These are phyloP conservation scores for Botrytis pseudocinerea DNA, from an alignment of 2,329 filamentous ascomycete species.

Conservation along the genomic window DNA sequence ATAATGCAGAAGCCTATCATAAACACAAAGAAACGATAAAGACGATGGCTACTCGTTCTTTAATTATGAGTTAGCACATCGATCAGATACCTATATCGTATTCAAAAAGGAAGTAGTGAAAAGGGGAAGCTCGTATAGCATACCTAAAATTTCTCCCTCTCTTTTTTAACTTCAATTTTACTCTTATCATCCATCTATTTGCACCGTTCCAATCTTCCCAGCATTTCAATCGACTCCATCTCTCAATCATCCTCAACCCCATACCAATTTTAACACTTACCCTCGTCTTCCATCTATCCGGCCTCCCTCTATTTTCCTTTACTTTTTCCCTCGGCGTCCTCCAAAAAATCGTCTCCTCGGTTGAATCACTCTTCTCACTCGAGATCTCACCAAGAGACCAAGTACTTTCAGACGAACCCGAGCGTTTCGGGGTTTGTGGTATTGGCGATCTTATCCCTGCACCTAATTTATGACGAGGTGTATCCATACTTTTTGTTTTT, in stretches of 20 bases:
- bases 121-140: background rate
- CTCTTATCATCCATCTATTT: background rate
- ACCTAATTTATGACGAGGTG: background rate
- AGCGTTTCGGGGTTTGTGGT: background rate
- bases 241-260: background rate
- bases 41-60: background rate
- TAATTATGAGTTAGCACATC: background rate
- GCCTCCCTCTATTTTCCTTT: background rate
- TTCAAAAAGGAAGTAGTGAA: background rate
- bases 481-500: background rate
- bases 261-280: background rate
- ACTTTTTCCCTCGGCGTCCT: background rate
- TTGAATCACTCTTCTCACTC: background rate
- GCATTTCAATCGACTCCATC: background rate
- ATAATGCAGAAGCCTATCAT: background rate
- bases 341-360: background rate
- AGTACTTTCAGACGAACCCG: background rate
- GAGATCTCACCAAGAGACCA: background rate
- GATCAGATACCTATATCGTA: background rate
- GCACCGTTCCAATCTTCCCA: background rate
- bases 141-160: constrained; percentile 5
- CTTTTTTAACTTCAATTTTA: background rate
- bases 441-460: background rate
- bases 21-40: background rate
- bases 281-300: background rate